Conservation (phyloP, 768 basidiomycete genomes). For the Auriculariales sp. region DNA sequence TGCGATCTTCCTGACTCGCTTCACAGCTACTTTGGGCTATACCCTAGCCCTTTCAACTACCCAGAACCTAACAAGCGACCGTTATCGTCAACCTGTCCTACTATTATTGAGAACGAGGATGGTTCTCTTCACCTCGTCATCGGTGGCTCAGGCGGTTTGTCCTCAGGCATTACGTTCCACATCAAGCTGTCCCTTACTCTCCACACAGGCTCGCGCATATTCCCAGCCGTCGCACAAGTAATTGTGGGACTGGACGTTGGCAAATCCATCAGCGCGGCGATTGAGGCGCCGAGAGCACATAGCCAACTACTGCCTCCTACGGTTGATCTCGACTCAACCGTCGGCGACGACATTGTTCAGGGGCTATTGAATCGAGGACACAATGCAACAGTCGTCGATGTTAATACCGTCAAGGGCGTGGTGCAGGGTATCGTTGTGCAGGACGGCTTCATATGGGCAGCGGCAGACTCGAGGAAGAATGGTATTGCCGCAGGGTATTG, state of each 20-base stretch:
- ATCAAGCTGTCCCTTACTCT: background rate
- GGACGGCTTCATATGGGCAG: constrained; percentile 45
- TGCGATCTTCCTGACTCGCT: background rate
- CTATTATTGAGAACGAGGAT: constrained; percentile 63
- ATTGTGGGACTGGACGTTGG: constrained; percentile 51
- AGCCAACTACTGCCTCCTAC: constrained; percentile 64
- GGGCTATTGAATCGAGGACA: constrained; percentile 52
- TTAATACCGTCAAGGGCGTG: constrained; percentile 60
- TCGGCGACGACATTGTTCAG: constrained; percentile 40
- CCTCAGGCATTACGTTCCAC: background rate
- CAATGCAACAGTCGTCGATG: constrained; percentile 42
- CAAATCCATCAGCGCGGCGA: constrained; percentile 59
- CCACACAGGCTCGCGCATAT: constrained; percentile 49
- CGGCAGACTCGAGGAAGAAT: constrained; percentile 85
- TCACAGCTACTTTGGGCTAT: constrained; percentile 48
- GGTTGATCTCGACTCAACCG: constrained; percentile 47
- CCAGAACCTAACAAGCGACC: constrained; percentile 82
- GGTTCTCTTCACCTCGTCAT: constrained; percentile 59
- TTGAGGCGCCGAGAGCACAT: constrained; percentile 78
- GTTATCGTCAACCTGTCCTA: constrained; percentile 70
- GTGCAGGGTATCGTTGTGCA: constrained; percentile 43
- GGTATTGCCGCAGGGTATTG: constrained; percentile 83
- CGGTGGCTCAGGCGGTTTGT: constrained; percentile 63
- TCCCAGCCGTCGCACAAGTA: constrained; percentile 64
- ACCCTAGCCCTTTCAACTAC: constrained; percentile 83